These are phyloP conservation scores for Chenopodium quinoa DNA, from an alignment of 148 eudicot species.

Conservation along the genomic window DNA sequence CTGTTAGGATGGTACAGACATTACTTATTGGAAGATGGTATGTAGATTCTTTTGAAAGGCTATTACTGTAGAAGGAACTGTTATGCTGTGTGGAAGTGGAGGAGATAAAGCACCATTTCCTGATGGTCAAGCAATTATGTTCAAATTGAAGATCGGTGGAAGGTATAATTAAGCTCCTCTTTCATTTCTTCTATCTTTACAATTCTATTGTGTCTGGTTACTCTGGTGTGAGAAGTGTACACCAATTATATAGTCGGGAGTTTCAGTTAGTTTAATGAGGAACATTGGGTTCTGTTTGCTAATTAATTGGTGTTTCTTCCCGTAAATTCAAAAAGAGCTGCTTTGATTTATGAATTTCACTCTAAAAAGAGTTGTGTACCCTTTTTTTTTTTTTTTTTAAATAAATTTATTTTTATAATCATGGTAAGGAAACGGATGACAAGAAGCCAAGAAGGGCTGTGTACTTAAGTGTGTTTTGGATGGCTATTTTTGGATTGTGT, in stretches of 20 bases:
- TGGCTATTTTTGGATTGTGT: too few relatives aligned
- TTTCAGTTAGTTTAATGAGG: neutral
- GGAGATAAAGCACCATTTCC: neutral
- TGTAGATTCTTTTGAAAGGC: neutral
- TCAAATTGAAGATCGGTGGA: neutral
- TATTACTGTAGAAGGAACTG: neutral
- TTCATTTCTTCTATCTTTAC: neutral
- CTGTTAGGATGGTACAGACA: neutral
- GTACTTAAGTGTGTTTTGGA: too few relatives aligned
- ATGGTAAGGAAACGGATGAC: too few relatives aligned
- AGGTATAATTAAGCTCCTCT: neutral
- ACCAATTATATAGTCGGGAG: neutral
- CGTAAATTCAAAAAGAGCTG: neutral
- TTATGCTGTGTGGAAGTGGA: neutral
- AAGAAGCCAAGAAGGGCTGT: too few relatives aligned
- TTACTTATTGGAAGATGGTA: neutral
- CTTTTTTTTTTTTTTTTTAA: too few relatives aligned
- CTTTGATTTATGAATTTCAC: neutral
- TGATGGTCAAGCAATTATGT: neutral
- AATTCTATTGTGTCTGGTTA: neutral
- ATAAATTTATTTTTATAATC: too few relatives aligned
- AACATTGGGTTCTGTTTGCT: neutral
- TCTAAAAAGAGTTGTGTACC: too few relatives aligned
- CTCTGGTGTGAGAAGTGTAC: neutral
- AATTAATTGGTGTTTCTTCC: neutral